Base-by-base conservation (phyloP, 2,329 filamentous ascomycete genomes). In the Pseudocercospora fijiensis region DNA sequence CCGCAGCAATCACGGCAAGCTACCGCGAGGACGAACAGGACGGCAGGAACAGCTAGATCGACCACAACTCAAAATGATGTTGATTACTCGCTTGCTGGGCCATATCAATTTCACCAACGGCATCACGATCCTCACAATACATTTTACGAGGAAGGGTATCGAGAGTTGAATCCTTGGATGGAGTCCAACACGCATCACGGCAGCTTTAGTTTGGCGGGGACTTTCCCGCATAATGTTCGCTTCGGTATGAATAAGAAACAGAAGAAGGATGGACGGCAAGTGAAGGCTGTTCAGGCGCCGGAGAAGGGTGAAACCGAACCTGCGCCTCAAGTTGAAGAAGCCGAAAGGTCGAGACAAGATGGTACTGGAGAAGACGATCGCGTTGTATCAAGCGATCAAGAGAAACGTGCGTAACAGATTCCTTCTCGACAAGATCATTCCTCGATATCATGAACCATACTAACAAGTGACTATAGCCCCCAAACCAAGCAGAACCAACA, bases 171-270 rank as follows among this genome's bases (percentile, higher is more conserved):
- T 59, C 70, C 71, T 28, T 62, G 66, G 63, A 72, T 71, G 64
- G 66, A 71, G 16, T 63, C 65, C 18, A 58, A 66, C 11, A 47
- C 69, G 16, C 59, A 65, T n/a, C 51, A 69, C n/a, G 64, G 67
- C 2, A 68, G 59, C 26, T 72, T 73, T 57, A 69, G 65, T 6
- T 60, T 73, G 26, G 70, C 69, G 3, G 61, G 67, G 20, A 73
- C 70, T 1, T 69, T 72, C 47, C 71, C 71, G 16, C 70, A 70
- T 33, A 69, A 68, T 45, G 65, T 73, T 13, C 55, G 71, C 28
- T 69, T 65, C 62, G 56, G 59, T 6, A 61, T 51, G 18, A 67
- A 68, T 56, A 65, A 60, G 22, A 51, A 51, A 16, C 47, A 51
- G 47, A 51, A 51, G 22, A 51, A 51, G 5, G 47, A 51, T 27